Conservation (phyloP, 208 protist genomes). For the Leptomonas pyrrhocoris region DNA sequence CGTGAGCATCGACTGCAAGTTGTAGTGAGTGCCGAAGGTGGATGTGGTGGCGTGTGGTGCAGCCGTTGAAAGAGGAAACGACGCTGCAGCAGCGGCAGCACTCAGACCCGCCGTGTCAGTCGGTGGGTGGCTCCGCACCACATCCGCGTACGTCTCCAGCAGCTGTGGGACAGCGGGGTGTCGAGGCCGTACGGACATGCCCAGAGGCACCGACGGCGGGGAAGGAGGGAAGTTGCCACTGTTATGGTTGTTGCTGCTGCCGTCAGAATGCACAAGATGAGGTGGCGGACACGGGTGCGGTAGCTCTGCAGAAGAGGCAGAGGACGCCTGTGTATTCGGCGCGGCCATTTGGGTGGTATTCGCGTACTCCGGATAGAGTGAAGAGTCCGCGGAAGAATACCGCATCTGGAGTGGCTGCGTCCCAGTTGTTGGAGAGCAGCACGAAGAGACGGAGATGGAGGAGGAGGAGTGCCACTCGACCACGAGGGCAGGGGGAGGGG, state of each 20-base stretch:
- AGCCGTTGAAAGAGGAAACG: neutral
- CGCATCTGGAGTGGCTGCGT: neutral
- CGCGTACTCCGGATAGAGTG: constrained; percentile 3
- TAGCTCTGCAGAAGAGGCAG: neutral
- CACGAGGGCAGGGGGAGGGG: constrained; percentile 46
- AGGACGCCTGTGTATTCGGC: neutral
- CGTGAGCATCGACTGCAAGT: constrained; percentile 6
- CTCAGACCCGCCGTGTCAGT: too few species aligned
- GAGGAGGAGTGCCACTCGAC: constrained; percentile 58
- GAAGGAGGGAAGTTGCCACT: neutral
- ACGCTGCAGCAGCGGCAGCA: neutral
- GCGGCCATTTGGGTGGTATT: neutral
- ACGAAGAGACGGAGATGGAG: neutral
- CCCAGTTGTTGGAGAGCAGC: neutral
- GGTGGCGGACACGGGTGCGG: neutral
- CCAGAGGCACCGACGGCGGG: constrained; percentile 16
- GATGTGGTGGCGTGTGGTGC: neutral
- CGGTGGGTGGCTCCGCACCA: constrained; percentile 14
- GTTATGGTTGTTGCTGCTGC: neutral
- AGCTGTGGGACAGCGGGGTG: constrained; percentile 34
- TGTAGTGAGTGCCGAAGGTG: neutral
- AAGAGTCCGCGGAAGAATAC: too few species aligned
- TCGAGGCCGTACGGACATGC: constrained; percentile 15
- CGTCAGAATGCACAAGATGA: neutral
- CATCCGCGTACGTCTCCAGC: constrained; percentile 44